Evolutionary conservation across 177 flowering plant species (phyloP).

Genomic region (Vitis hybrid): DNA sequence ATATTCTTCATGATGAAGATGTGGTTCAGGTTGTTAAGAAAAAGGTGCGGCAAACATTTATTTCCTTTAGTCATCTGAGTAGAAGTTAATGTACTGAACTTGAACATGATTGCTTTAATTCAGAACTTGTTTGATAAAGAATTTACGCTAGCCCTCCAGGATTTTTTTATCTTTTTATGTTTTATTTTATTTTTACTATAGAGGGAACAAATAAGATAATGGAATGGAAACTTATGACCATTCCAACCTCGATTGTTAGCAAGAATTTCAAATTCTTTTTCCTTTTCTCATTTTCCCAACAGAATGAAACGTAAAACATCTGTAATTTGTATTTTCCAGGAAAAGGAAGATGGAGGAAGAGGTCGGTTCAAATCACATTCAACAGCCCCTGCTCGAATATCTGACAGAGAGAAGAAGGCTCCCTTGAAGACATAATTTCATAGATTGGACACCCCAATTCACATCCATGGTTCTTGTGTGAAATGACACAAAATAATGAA

Average conservation of each 20-base stretch:
- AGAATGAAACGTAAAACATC: neutral
- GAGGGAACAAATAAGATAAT: neutral
- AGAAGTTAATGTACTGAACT: neutral
- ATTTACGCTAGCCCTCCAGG: too few relatives aligned
- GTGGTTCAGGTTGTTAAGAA: conserved; percentile 99
- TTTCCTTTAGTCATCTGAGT: neutral
- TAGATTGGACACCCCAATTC: neutral
- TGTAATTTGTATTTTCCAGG: conserved; percentile 48
- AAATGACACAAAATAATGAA: neutral
- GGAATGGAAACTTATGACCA: neutral
- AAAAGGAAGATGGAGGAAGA: conserved; percentile 84
- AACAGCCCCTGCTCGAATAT: conserved; percentile 82
- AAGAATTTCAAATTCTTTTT: neutral
- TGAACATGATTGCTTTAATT: neutral
- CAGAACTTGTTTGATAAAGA: neutral
- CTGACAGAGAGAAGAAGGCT: conserved; percentile 96
- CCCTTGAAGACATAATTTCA: conserved; percentile 68
- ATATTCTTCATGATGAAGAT: conserved; percentile 87
- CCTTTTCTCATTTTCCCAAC: neutral
- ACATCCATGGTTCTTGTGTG: neutral
- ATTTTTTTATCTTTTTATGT: neutral
- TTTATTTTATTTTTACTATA: neutral
- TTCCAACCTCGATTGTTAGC: neutral
- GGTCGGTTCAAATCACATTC: conserved; percentile 98
- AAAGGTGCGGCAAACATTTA: conserved; percentile 49